Conservation (phyloP, 2,329 filamentous ascomycete species). For the Phaeosphaeriaceae sp. region DNA sequence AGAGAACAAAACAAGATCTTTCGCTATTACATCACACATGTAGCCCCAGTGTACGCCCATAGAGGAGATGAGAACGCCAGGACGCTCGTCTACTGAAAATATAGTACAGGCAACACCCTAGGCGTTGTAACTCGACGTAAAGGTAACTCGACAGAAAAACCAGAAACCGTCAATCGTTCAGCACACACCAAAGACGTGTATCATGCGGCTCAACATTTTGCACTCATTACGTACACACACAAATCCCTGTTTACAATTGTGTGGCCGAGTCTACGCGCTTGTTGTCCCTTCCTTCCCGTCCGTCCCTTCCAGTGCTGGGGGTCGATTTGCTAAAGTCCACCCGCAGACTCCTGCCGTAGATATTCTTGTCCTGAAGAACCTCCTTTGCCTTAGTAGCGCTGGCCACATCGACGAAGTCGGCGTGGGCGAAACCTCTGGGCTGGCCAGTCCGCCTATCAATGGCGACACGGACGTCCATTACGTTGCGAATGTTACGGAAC, state of each 20-base stretch:
- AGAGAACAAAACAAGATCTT: not conserved
- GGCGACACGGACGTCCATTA: slow-evolving; percentile 79
- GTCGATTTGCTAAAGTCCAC: slow-evolving; percentile 65
- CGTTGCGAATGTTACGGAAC: slow-evolving; percentile 73
- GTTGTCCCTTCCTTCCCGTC: slow-evolving; percentile 12
- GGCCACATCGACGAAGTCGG: slow-evolving; percentile 74
- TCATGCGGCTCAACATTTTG: not conserved
- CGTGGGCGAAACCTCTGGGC: slow-evolving; percentile 83
- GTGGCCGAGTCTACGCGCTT: slow-evolving; percentile 20
- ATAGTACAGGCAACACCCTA: slow-evolving; percentile 33
- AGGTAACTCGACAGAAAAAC: too few species aligned
- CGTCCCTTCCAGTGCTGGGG: not conserved
- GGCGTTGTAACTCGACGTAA: too few species aligned
- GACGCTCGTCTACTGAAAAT: slow-evolving; percentile 27
- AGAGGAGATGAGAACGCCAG: slow-evolving; percentile 36
- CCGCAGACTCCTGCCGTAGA: slow-evolving; percentile 72
- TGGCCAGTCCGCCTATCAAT: slow-evolving; percentile 82
- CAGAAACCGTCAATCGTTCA: not conserved
- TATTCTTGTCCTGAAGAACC: slow-evolving; percentile 60
- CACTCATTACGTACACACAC: not conserved
- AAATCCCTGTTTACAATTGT: not conserved
- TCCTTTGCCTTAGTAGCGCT: slow-evolving; percentile 69
- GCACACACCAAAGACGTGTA: not conserved
- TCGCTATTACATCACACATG: not conserved
- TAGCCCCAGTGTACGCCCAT: slow-evolving; percentile 19